These are phyloP conservation scores for Seminavis robusta DNA, from an alignment of 108 stramenopile species.

Conservation along the genomic window DNA sequence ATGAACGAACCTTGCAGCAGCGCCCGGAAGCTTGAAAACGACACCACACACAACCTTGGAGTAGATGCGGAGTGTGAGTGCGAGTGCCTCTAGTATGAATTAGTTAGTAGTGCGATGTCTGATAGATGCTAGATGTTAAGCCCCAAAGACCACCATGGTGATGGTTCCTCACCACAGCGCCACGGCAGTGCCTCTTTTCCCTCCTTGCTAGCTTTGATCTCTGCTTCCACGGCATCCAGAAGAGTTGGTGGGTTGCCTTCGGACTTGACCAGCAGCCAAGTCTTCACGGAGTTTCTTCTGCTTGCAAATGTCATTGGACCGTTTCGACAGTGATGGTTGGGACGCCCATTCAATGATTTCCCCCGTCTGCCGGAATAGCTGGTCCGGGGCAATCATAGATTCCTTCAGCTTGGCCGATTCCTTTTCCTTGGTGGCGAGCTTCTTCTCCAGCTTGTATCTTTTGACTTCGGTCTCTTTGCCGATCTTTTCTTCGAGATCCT, in stretches of 20 bases:
- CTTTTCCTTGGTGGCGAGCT: constrained; percentile 34
- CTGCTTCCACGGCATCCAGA: background rate
- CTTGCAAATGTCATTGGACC: constrained; percentile 20
- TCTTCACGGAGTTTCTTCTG: constrained; percentile 3
- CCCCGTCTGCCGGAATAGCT: constrained; percentile 43
- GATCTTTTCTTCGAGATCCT: constrained; percentile 72
- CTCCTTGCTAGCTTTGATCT: background rate
- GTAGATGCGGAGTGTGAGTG: too few species aligned
- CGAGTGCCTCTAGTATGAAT: too few species aligned
- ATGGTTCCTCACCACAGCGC: too few species aligned
- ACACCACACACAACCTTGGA: too few species aligned
- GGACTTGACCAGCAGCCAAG: background rate
- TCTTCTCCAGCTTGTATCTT: constrained; percentile 48
- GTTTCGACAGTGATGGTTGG: constrained; percentile 54
- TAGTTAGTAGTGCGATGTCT: too few species aligned
- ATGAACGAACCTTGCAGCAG: too few species aligned
- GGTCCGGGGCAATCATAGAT: constrained; percentile 39
- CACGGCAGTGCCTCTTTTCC: background rate
- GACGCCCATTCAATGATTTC: constrained; percentile 51
- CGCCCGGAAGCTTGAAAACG: too few species aligned
- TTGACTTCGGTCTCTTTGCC: constrained; percentile 35
- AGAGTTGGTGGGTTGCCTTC: background rate
- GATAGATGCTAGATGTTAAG: too few species aligned
- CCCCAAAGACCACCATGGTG: too few species aligned
- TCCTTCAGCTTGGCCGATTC: constrained; percentile 41